phyloP scores from a whole-genome alignment of 1,139 yeast genomes.

The Taphrina sp. region DNA sequence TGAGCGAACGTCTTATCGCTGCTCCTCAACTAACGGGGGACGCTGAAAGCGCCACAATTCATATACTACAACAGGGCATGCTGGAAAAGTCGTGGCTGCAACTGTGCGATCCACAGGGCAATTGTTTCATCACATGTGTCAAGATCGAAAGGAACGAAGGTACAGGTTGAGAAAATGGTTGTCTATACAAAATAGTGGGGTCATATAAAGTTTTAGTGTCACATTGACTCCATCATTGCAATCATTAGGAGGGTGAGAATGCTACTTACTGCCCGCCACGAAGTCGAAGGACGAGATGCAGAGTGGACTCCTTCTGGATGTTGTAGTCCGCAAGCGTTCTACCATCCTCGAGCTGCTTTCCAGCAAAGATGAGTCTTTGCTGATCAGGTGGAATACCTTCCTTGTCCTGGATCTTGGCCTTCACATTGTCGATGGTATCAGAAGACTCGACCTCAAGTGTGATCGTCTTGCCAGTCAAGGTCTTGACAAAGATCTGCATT shows the following conservation, averaged over 20 bases:
- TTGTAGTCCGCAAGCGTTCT: conserved; percentile 99
- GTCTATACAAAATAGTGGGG: too few relatives aligned
- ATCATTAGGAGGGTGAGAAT: conserved; percentile 94
- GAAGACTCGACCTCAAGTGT: conserved; percentile 97
- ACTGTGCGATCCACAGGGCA: too few relatives aligned
- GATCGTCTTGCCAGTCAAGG: conserved; percentile 98
- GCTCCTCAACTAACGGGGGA: too few relatives aligned
- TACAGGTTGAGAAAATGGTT: too few relatives aligned
- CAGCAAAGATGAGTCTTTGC: conserved; percentile 88
- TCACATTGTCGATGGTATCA: conserved; percentile 90
- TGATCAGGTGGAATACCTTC: conserved; percentile 95
- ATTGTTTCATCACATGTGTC: too few relatives aligned
- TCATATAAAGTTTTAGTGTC: too few relatives aligned
- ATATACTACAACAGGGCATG: too few relatives aligned
- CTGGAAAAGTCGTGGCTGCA: too few relatives aligned
- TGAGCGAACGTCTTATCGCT: too few relatives aligned
- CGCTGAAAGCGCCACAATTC: too few relatives aligned
- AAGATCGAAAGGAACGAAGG: too few relatives aligned
- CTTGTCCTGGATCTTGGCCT: conserved; percentile 90
- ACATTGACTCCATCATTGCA: conserved; percentile 99
- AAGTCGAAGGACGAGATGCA: conserved; percentile 90
- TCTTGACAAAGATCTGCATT: conserved; percentile 62
- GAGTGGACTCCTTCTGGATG: conserved; percentile 99
- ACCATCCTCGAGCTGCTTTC: conserved; percentile 88
- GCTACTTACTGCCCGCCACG: conserved; percentile 44